Evolutionary conservation across 2,329 filamentous ascomycete genomes (phyloP).

Genomic region (Exophiala calicioides): DNA sequence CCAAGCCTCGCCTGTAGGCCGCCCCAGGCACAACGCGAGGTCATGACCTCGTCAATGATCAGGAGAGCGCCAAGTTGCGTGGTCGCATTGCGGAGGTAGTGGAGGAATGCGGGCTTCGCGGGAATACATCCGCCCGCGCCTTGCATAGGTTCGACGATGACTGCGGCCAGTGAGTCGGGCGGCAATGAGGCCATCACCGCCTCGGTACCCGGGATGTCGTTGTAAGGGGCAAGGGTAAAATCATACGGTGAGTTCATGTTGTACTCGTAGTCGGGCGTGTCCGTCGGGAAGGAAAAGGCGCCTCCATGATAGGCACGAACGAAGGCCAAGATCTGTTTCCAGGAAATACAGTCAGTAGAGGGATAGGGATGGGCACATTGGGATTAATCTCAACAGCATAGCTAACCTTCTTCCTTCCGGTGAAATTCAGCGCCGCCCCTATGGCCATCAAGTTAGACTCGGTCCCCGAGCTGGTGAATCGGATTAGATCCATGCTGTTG

Average conservation of each 20-base stretch:
- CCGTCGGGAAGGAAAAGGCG: conserved; percentile 39
- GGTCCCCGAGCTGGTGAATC: conserved; percentile 67
- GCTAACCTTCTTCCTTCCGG: conserved; percentile 66
- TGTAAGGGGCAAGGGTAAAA: conserved; percentile 62
- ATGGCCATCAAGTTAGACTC: conserved; percentile 65
- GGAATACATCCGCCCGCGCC: conserved; percentile 60
- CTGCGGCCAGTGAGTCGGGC: conserved; percentile 55
- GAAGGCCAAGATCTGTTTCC: conserved; percentile 75
- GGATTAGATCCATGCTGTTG: conserved; percentile 55
- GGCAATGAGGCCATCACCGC: conserved; percentile 42
- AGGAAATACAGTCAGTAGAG: too few relatives aligned
- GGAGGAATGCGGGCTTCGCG: conserved; percentile 54
- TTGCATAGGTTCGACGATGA: conserved; percentile 67
- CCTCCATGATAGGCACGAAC: conserved; percentile 75
- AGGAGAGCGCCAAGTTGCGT: conserved; percentile 69
- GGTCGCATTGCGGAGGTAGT: conserved; percentile 51
- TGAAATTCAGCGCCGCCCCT: conserved; percentile 39
- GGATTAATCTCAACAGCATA: too few relatives aligned
- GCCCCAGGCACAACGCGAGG: conserved; percentile 56
- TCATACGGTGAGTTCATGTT: conserved; percentile 60
- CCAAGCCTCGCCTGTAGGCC: conserved; percentile 47
- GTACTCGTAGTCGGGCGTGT: conserved; percentile 45
- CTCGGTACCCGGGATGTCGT: conserved; percentile 53
- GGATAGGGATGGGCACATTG: too few relatives aligned
- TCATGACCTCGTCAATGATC: conserved; percentile 68